Evolutionary conservation across 148 eudicot species (phyloP).

Genomic region (Camellia sinensis): DNA sequence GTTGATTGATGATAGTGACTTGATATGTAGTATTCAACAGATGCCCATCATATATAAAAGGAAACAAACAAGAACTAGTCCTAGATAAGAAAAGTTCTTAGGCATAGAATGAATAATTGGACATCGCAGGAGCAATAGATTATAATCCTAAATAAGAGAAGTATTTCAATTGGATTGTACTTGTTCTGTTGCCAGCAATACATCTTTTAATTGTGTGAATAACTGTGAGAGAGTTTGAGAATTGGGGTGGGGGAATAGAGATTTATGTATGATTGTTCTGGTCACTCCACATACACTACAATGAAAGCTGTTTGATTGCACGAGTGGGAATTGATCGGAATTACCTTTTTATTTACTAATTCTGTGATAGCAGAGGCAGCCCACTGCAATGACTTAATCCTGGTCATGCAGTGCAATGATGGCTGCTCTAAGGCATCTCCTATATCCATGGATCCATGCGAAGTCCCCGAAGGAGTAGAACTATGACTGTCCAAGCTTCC

Average conservation of each 20-base stretch:
- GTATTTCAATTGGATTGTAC: not conserved
- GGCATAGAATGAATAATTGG: not conserved
- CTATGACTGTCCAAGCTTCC: constrained; percentile 61
- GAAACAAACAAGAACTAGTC: not conserved
- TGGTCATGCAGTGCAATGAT: constrained; percentile 54
- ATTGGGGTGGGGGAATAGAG: not conserved
- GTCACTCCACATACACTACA: not conserved
- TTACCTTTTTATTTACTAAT: constrained; percentile 76
- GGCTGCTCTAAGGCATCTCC: constrained; percentile 61
- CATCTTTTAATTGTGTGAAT: not conserved
- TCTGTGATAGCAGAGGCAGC: constrained; percentile 76
- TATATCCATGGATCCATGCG: constrained; percentile 63
- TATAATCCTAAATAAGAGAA: not conserved
- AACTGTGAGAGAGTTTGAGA: not conserved
- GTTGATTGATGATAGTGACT: constrained; percentile 2
- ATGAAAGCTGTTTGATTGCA: not conserved
- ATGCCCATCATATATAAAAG: not conserved
- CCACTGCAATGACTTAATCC: constrained; percentile 70
- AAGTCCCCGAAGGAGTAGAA: constrained; percentile 64
- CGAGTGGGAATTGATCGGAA: not conserved
- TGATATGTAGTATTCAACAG: not conserved
- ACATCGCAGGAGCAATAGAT: not conserved
- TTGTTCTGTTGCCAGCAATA: constrained; percentile 1
- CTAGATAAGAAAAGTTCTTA: not conserved
- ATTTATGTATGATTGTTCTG: not conserved